A percentile compares a stretch with the other conserved stretches of the same genome.
Conservation (phyloP, 495 filamentous ascomycete species). For the Geopyxis carbonaria region DNA sequence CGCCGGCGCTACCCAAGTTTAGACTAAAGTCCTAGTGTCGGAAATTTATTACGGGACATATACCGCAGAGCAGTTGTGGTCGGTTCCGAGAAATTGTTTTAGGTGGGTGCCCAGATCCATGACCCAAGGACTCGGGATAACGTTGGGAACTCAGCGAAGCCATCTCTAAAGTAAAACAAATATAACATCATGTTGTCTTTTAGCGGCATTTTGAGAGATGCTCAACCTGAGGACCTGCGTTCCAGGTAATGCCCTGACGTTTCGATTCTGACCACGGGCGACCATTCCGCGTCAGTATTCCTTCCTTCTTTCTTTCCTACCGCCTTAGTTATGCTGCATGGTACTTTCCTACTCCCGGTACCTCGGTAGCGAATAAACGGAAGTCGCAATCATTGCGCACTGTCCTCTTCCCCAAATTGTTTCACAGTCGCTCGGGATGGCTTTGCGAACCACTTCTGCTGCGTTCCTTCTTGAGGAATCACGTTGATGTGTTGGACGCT, state of each 20-base stretch:
- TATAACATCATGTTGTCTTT: no score
- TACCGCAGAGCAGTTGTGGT: slow-evolving; percentile 2
- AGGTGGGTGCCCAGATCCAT: slow-evolving; percentile 5
- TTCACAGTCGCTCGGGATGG: no score
- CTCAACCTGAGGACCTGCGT: no score
- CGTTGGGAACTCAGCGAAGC: background rate
- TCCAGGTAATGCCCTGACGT: no score
- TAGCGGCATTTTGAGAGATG: no score
- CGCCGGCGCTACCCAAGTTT: slow-evolving; percentile 1
- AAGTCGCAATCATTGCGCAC: no score
- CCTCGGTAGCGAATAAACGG: slow-evolving; percentile 5
- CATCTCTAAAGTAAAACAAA: background rate
- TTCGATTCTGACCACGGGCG: no score
- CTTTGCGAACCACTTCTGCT: no score
- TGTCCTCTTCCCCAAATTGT: no score
- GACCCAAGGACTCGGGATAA: slow-evolving; percentile 4
- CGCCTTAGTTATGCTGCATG: background rate
- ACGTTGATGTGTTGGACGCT: no score
- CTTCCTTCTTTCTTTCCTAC: background rate
- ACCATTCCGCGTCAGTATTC: no score
- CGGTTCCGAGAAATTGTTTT: slow-evolving; percentile 6
- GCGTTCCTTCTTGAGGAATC: no score
- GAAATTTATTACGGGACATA: slow-evolving; percentile 5
- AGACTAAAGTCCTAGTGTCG: background rate
- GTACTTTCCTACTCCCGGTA: slow-evolving; percentile 3